Conservation (phyloP, 805 yeast genomes). For the Sugiyamaella boreocaroliniensis region DNA sequence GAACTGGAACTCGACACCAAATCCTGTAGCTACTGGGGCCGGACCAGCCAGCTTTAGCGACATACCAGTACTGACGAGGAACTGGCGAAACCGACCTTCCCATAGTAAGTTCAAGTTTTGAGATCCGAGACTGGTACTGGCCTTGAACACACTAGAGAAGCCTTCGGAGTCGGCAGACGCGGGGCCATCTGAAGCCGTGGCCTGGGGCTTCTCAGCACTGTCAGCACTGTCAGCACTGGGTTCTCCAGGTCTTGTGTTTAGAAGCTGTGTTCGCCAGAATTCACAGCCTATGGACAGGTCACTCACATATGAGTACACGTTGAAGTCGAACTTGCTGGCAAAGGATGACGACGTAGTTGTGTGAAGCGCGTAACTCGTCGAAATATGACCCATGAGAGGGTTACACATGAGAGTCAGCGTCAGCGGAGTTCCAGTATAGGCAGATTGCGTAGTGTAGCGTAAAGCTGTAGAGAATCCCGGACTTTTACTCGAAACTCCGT, state of each 20-base stretch:
- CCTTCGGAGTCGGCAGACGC: not conserved
- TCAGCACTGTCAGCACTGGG: not conserved
- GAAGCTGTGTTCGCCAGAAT: constrained; percentile 49
- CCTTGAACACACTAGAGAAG: constrained; percentile 65
- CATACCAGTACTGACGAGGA: constrained; percentile 69
- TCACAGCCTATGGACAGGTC: constrained; percentile 84
- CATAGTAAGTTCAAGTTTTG: constrained; percentile 60
- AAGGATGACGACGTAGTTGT: constrained; percentile 67
- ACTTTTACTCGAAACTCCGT: constrained; percentile 72
- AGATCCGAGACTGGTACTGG: constrained; percentile 62
- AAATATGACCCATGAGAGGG: constrained; percentile 83
- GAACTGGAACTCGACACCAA: constrained; percentile 59
- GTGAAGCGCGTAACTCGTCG: constrained; percentile 80
- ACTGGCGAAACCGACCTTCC: constrained; percentile 83
- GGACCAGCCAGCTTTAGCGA: constrained; percentile 41
- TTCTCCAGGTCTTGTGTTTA: not conserved
- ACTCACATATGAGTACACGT: constrained; percentile 82
- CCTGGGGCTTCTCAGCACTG: not conserved
- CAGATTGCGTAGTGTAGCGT: constrained; percentile 77
- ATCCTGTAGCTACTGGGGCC: constrained; percentile 42
- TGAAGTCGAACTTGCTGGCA: constrained; percentile 81
- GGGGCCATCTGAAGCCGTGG: not conserved
- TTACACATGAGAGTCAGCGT: constrained; percentile 81
- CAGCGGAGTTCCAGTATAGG: constrained; percentile 82
- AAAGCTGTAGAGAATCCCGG: constrained; percentile 86